phyloP scores from a whole-genome alignment of 208 protist genomes.

The Leptomonas seymouri region DNA sequence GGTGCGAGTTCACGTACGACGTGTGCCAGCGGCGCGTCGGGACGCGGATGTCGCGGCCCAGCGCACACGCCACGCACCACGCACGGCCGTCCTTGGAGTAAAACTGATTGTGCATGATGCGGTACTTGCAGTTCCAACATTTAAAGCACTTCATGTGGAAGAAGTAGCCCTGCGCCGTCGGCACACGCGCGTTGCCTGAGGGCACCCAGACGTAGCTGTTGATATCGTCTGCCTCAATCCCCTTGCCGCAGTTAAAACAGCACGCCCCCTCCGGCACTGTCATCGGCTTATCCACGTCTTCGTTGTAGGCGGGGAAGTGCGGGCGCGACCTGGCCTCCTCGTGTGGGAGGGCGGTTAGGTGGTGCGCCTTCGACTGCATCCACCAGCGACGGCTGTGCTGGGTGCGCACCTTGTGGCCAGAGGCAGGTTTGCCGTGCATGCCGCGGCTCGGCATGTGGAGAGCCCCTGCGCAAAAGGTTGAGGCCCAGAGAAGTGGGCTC shows the following conservation, averaged over 20 bases:
- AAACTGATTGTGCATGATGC: conserved; percentile 91
- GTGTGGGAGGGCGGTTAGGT: conserved; percentile 80
- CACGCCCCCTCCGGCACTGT: conserved; percentile 70
- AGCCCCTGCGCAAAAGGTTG: conserved; percentile 1
- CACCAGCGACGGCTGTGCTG: conserved; percentile 90
- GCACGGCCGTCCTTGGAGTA: conserved; percentile 87
- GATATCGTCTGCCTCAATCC: conserved; percentile 62
- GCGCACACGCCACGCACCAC: conserved; percentile 84
- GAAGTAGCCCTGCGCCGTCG: conserved; percentile 88
- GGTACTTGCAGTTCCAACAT: conserved; percentile 85
- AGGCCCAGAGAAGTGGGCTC: not conserved
- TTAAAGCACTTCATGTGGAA: conserved; percentile 93
- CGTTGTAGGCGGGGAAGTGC: conserved; percentile 85
- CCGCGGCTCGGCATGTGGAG: conserved; percentile 29
- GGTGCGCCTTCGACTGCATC: conserved; percentile 89
- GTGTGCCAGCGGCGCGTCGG: conserved; percentile 90
- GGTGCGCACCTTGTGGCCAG: conserved; percentile 86
- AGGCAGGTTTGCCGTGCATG: conserved; percentile 90
- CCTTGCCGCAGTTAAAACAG: conserved; percentile 87
- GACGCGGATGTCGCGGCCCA: conserved; percentile 82
- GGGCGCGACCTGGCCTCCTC: conserved; percentile 77
- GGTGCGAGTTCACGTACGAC: conserved; percentile 90
- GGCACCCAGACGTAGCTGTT: conserved; percentile 92
- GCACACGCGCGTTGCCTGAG: conserved; percentile 81
- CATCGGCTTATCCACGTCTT: conserved; percentile 87